Conservation (phyloP, 106 monocot species). For the Phalaenopsis aphrodite region DNA sequence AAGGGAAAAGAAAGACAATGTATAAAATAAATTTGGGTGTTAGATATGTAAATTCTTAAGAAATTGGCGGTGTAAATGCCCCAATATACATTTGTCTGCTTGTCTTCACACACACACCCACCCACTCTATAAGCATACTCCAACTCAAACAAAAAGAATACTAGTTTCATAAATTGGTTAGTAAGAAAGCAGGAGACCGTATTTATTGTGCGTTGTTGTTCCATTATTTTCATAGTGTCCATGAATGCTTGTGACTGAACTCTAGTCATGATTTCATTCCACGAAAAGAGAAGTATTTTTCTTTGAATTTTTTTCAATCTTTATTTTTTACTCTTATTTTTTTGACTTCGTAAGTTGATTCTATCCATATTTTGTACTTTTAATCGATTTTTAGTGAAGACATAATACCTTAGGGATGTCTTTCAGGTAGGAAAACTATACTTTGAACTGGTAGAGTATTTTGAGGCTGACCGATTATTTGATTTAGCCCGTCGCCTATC, state of each 20-base stretch:
- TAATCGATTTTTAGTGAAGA: not conserved
- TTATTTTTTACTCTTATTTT: not conserved
- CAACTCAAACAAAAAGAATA: not conserved
- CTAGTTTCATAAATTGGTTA: not conserved
- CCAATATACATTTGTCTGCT: too few relatives aligned
- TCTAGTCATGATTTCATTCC: not conserved
- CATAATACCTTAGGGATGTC: not conserved
- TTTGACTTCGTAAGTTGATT: not conserved
- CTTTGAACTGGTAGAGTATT: constrained; percentile 87
- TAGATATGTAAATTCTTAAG: too few relatives aligned
- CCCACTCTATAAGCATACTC: too few relatives aligned
- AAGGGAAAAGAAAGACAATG: too few relatives aligned
- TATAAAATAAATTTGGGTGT: too few relatives aligned
- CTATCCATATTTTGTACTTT: not conserved
- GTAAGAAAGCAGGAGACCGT: not conserved
- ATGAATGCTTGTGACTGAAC: not conserved
- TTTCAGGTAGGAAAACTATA: constrained; percentile 90
- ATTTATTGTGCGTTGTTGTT: not conserved
- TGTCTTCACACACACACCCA: too few relatives aligned
- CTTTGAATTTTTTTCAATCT: not conserved
- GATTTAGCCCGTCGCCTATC: constrained; percentile 68
- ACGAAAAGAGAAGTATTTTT: not conserved
- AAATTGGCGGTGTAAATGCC: too few relatives aligned
- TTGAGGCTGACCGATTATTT: constrained; percentile 84
- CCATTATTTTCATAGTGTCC: not conserved